Base-by-base conservation (phyloP, 176 grass and related monocot species). In the Triticum monococcum region DNA sequence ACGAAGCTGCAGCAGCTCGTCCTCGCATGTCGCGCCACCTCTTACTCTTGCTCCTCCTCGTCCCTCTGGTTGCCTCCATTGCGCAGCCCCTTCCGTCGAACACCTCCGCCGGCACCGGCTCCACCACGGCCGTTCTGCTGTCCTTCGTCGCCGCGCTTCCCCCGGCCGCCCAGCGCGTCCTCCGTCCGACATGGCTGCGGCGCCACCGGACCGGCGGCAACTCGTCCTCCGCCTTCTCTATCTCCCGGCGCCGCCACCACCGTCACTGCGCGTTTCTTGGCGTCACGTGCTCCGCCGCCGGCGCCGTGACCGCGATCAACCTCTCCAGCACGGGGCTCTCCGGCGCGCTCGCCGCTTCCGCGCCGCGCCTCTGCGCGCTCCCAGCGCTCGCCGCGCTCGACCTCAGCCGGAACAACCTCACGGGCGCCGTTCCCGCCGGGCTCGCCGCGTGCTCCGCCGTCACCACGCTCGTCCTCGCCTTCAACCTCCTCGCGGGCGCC, bases 361-460 rank as follows among this genome's bases (percentile, higher is more conserved):
- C 52, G 18, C 86, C 86, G 13, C 75, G 18, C 26, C 78, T 85
- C 20, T 85, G 86, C 78, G 62, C 64, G 18, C 80, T 91, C 77
- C 75, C 72, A 26, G 60, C 68, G 72, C 83, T 94, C 48, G 52
- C 65, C 7, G 43, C 9, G 45, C 74, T 94, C 54, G 79, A 94
- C 77, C 57, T 94, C 60, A 91, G 89, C 65, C 35, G 48, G 46
- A 94, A 91, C 84, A 32, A 43, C 10, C 25, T 94, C 56, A 79
- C 88, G 75, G 92, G 92, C 17, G 16, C 30, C 8, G 70, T 94
- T 26, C 92, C 92, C 28, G 16, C 24, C 1, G 56, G 73, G 7
- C 82, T 94, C 77, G 61, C 57, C 73, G 77, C 65, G 13, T 89
- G 89, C 65, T 63, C 86, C 8, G 20, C 30, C 32, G 31, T 94